Evolutionary conservation across 2,329 filamentous ascomycete species (phyloP).

Genomic region (Hyphodiscus sp.): DNA sequence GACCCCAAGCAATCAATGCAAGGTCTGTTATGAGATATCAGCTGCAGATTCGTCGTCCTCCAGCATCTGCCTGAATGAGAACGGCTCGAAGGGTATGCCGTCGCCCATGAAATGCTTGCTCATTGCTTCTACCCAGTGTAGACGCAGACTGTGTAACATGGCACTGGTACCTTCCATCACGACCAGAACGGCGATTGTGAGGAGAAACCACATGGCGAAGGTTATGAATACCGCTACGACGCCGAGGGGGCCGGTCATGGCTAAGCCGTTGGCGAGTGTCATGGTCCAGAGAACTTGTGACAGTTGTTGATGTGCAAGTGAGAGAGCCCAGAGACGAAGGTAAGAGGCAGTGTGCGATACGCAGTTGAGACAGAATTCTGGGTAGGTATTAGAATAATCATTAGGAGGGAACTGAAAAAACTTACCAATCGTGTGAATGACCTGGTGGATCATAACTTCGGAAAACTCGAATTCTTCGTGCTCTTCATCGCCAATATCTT

Average conservation of each 20-base stretch:
- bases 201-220: constrained; percentile 86
- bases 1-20: not conserved
- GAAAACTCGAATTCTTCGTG: constrained; percentile 97
- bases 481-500: constrained; percentile 79
- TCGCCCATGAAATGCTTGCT: constrained; percentile 95
- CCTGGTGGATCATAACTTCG: constrained; percentile 97
- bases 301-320: constrained; percentile 94
- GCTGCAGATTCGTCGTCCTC: constrained; percentile 70
- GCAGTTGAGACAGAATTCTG: constrained; percentile 98
- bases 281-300: constrained; percentile 94
- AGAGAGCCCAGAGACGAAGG: constrained; percentile 95
- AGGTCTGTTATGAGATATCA: constrained; percentile 35
- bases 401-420: constrained; percentile 13
- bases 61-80: constrained; percentile 77
- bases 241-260: constrained; percentile 57
- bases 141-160: constrained; percentile 85
- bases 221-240: constrained; percentile 74
- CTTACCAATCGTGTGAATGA: constrained; percentile 97
- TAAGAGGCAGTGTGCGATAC: constrained; percentile 98
- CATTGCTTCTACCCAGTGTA: constrained; percentile 97
- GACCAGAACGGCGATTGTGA: constrained; percentile 74
- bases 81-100: constrained; percentile 79
- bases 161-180: constrained; percentile 95
- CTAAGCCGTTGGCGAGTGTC: constrained; percentile 78
- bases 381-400: constrained; percentile 27